Evolutionary conservation across 768 basidiomycete species (phyloP), one percentile per base, ranked within the genome.

Genomic region (Exidia glandulosa): DNA sequence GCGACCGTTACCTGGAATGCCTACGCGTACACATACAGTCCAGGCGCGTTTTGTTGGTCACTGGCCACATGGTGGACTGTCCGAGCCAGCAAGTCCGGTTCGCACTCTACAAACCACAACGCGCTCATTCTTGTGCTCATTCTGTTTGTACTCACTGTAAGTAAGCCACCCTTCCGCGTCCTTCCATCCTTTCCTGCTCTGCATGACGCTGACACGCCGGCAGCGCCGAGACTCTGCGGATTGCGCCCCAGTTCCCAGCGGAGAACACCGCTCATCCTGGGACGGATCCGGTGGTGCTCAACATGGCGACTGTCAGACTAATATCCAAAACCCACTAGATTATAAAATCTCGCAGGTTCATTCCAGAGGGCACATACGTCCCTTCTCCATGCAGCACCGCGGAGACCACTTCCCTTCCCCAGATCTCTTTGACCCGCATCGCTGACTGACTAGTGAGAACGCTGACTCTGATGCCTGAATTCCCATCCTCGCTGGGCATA

Each of bases 1-100:
- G 88, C 88, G 6, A 66, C 74, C 45, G 83, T 88, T 7, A 79
- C 85, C 3, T 95, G 94, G 94, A 88, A 91, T 68, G 70, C 88
- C 0, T 92, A 79, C 66, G 75, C 79, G 48, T 92, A 89, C 69
- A 84, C 93, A 67, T 78, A 83, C 65, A 74, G 72, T 14, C 70
- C 82, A 34, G 78, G 82, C 2, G 79, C 79, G 30, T 80, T 79
- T 3, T 90, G 88, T 7, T 80, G 94, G 14, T 88, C 83, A 0
- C 84, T 83, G 64, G 85, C 81, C 29, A 82, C 81, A 30, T 97
- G 92, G 69, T 79, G 66, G 74, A 95, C 63, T 75, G 76, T 64
- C 83, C 87, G 50, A 88, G 90, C 67, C 79, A 79, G 45, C 82
- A 78, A 0, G 74, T 91, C 55, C 76, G 81, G 66, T 95, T 96